Base-by-base conservation (phyloP, 2,329 filamentous ascomycete species). In the Albifimbria verrucaria region DNA sequence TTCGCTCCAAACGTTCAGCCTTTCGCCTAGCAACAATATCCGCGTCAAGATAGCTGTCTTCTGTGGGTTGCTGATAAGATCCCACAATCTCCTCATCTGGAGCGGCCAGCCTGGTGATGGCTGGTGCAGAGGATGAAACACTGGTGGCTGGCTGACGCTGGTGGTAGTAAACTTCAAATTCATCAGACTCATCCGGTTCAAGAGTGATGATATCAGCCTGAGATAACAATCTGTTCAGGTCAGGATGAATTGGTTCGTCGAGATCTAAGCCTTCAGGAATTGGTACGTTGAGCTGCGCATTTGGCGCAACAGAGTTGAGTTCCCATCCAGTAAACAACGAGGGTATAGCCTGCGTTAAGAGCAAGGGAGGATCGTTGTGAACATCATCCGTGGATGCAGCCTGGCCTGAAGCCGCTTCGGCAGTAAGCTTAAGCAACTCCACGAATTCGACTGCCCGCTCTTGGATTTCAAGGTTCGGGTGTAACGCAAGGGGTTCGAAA, bases 361-460 rank as follows among this genome's bases (percentile, higher is more conserved):
- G 79, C 15, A 96, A 75, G 3, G 94, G 94, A 10, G 90, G 80
- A 57, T 94, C 88, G 59, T 85, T 80, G 22, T 78, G 71, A 4
- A 73, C 58, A 2, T 77, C 72, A 26, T 80, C 79, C 1, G 76
- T 79, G 1, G 79, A 80, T 15, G 81, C 74, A 11, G 82, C 78
- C 56, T 92, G 88, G 2, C 79, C 85, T 9, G 85, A 81, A 3
- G 83, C 83, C 15, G 93, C 92, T 72, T 99, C 94, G 1, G 86
- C 85, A 2, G 90, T 91, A 44, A 99, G 78, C 54, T 91, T 91
- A 63, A 97, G 83, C 12, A 97, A 78, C 67, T 99, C 94, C 0
- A 92, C 81, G 62, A 96, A 95, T 66, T 97, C 92, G 2, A 97
- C 92, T 3, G 92, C 88, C 52, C 94, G 85, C 69, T 97, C 94